Evolutionary conservation across 2,329 filamentous ascomycete species (phyloP), one percentile per base, ranked within the genome.

Genomic region (Colletotrichum lini): DNA sequence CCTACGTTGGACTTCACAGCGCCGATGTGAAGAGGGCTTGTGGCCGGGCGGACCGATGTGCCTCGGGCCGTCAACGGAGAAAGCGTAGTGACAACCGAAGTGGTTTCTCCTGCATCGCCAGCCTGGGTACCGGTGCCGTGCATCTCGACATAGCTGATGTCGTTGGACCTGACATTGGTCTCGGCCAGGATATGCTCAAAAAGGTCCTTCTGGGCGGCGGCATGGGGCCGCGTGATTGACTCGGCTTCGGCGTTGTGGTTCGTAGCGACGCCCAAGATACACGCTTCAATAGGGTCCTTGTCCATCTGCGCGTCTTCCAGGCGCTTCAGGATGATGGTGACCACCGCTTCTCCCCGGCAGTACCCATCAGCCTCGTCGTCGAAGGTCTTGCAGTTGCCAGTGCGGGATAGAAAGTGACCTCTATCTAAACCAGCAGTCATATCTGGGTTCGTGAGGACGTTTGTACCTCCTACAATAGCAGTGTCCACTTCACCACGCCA

Each of bases 371-470:
- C 86, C 26, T 75, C 73, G 6, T 94, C 91, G 79, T 96, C 93
- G 78, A 94, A 96, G 0, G 93, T 94, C 78, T 94, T 93, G 81
- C 93, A 95, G 73, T 90, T 88, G 8, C 93, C 92, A 59, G 89
- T 93, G 81, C 92, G 92, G 35, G 92, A 94, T 73, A 96, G 83
- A 81, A 96, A 95, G 75, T 94, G 92, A 15, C 92, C 93, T 73
- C 92, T 90, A 77, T 91, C 92, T 12, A 96, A 84, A 74, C 92
- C 93, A 10, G 91, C 87, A 81, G 93, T 94, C 83, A 93, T 93
- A 79, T 95, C 93, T 0, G 93, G 92, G 80, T 94, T 94, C 54
- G 93, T 94, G 80, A 95, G 84, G 67, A 94, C 90, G 60, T 93
- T 94, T 18, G 93, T 84, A 70, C 94, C 94, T 65, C 94, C 94